Conservation (phyloP, 441 rosid genomes). For the Geranium incanum region DNA sequence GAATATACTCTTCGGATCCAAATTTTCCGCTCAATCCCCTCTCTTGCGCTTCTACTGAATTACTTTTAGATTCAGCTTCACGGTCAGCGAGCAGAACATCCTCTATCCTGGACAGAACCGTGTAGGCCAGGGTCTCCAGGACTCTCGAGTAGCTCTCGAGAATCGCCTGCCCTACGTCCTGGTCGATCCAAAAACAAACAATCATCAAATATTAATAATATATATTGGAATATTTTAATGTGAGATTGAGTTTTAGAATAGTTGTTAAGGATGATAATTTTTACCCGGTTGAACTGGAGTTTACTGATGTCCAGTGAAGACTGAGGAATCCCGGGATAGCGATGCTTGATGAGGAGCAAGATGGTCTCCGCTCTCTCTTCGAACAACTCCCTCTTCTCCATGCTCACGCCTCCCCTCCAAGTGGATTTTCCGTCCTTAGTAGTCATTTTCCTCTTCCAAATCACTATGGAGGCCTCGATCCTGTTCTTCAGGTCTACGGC, state of each 20-base stretch:
- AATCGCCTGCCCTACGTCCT: conserved; percentile 84
- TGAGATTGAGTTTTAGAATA: too few relatives aligned
- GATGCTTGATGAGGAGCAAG: conserved; percentile 68
- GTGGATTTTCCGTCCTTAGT: conserved; percentile 71
- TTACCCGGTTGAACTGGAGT: conserved; percentile 73
- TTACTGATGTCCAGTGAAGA: conserved; percentile 86
- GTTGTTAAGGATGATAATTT: not conserved
- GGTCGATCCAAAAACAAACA: not conserved
- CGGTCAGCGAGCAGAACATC: conserved; percentile 70
- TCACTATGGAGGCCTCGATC: conserved; percentile 81
- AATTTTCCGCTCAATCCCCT: too few relatives aligned
- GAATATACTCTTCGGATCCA: too few relatives aligned
- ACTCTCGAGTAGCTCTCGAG: conserved; percentile 89
- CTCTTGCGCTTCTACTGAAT: too few relatives aligned
- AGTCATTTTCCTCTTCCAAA: conserved; percentile 83
- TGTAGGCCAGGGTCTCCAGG: conserved; percentile 81
- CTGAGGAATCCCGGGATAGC: conserved; percentile 78
- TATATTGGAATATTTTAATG: too few relatives aligned
- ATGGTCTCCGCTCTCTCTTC: conserved; percentile 30
- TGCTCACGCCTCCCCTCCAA: conserved; percentile 31
- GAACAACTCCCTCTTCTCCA: conserved; percentile 74
- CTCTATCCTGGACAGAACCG: conserved; percentile 70
- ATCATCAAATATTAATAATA: too few relatives aligned
- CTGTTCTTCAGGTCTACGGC: conserved; percentile 78
- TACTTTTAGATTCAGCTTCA: too few relatives aligned